A percentile compares a stretch with the other conserved stretches of the same genome.
These are phyloP conservation scores for Coemansia sp. DNA, from an alignment of 192 early-diverging fungal genomes.

Conservation along the genomic window DNA sequence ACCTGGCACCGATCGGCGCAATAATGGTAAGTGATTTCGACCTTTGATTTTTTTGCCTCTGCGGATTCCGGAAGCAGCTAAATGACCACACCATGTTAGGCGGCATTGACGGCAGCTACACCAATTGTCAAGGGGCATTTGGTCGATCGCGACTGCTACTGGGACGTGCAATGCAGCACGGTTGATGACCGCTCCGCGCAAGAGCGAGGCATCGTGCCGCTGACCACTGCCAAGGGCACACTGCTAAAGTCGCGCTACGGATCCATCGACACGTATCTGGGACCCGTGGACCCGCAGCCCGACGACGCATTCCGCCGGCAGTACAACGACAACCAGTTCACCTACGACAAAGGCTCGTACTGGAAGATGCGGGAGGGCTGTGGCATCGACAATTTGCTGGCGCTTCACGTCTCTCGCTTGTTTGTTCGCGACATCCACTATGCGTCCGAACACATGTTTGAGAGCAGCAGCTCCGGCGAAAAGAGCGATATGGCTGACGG, in stretches of 20 bases:
- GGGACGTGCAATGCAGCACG: slow-evolving; percentile 90
- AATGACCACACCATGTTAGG: slow-evolving; percentile 14
- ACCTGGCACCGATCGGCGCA: slow-evolving; percentile 85
- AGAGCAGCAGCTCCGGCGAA: slow-evolving; percentile 22
- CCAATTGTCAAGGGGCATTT: slow-evolving; percentile 93
- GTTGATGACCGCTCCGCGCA: slow-evolving; percentile 92
- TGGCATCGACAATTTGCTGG: slow-evolving; percentile 83
- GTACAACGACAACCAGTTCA: slow-evolving; percentile 87
- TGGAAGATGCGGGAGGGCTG: slow-evolving; percentile 61
- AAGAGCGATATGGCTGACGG: slow-evolving; percentile 18
- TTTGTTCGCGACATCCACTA: slow-evolving; percentile 97
- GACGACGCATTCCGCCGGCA: slow-evolving; percentile 67
- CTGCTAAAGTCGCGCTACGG: slow-evolving; percentile 96
- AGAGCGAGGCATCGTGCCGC: slow-evolving; percentile 81
- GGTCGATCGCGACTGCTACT: slow-evolving; percentile 92
- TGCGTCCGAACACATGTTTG: slow-evolving; percentile 78
- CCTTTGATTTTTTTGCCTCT: background rate
- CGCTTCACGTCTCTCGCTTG: slow-evolving; percentile 87
- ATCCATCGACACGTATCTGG: slow-evolving; percentile 84
- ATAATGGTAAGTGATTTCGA: slow-evolving; percentile 64
- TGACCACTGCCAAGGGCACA: slow-evolving; percentile 68
- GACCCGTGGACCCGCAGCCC: slow-evolving; percentile 43
- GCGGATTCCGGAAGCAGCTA: background rate
- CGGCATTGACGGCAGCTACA: slow-evolving; percentile 87
- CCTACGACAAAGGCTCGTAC: slow-evolving; percentile 77